phyloP scores from a whole-genome alignment of 164 flowering plant genomes.

The Brasenia schreberi region DNA sequence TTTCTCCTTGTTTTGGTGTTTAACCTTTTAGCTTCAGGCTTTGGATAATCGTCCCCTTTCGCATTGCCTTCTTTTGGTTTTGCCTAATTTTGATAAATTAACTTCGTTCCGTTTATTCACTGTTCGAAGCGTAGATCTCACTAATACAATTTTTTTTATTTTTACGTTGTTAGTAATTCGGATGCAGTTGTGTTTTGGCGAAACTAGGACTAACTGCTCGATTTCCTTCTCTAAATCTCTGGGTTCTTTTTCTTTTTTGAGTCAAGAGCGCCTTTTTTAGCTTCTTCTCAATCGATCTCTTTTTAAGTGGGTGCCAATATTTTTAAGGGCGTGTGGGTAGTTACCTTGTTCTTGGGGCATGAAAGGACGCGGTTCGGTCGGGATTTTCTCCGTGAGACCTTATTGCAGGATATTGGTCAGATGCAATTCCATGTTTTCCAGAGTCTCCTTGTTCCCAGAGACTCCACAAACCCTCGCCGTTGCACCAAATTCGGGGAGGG shows the following conservation, averaged over 20 bases:
- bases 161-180: no score
- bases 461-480: not conserved
- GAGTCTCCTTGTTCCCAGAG: constrained; percentile 5
- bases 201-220: no score
- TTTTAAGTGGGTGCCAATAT: not conserved
- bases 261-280: not conserved
- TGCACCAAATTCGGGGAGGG: not conserved
- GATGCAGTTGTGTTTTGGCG: no score
- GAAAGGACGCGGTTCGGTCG: constrained; percentile 33
- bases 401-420: constrained; percentile 44
- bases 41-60: no score
- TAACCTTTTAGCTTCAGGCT: no score
- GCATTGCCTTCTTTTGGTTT: no score
- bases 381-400: constrained; percentile 48
- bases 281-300: not conserved
- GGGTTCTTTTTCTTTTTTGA: not conserved
- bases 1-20: no score
- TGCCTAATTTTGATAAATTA: no score
- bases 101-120: no score
- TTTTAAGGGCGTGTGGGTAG: not conserved
- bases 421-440: constrained; percentile 25
- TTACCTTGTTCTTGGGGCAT: constrained; percentile 10
- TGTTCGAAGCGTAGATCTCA: no score
- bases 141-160: no score
- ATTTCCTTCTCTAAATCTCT: no score